phyloP scores from a whole-genome alignment of 2,329 filamentous ascomycete species.

The Phaeophleospora eucalypticola region DNA sequence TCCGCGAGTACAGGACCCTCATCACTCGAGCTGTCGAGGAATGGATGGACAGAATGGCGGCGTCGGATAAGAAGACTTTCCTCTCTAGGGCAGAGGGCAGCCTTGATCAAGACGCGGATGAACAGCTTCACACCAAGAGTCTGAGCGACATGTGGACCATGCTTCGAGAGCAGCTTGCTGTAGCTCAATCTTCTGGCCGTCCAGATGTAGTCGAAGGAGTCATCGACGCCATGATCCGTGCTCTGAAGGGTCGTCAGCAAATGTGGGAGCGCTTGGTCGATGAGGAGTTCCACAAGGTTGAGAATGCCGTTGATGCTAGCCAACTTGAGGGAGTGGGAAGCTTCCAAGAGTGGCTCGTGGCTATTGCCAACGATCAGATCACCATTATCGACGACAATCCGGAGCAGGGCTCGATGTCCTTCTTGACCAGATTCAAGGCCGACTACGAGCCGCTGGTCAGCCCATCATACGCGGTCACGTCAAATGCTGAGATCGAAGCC shows the following conservation, averaged over 20 bases:
- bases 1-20: slow-evolving; percentile 88
- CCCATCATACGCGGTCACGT: slow-evolving; percentile 69
- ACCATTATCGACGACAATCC: slow-evolving; percentile 84
- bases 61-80: slow-evolving; percentile 77
- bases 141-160: slow-evolving; percentile 95
- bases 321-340: slow-evolving; percentile 69
- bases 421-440: slow-evolving; percentile 79
- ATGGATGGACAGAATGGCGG: slow-evolving; percentile 93
- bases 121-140: slow-evolving; percentile 87
- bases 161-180: slow-evolving; percentile 86
- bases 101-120: slow-evolving; percentile 81
- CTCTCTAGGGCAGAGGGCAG: slow-evolving; percentile 72
- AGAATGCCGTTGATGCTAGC: slow-evolving; percentile 51
- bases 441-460: slow-evolving; percentile 79
- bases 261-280: slow-evolving; percentile 86
- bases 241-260: slow-evolving; percentile 76
- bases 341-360: slow-evolving; percentile 85
- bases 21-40: slow-evolving; percentile 95
- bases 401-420: slow-evolving; percentile 70
- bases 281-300: slow-evolving; percentile 74
- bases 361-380: slow-evolving; percentile 97
- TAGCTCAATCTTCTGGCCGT: slow-evolving; percentile 78
- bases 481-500: slow-evolving; percentile 65
- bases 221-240: slow-evolving; percentile 90
- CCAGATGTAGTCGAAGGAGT: slow-evolving; percentile 91